Evolutionary conservation across 2,329 filamentous ascomycete genomes (phyloP).

Genomic region (Exophiala bonariae): DNA sequence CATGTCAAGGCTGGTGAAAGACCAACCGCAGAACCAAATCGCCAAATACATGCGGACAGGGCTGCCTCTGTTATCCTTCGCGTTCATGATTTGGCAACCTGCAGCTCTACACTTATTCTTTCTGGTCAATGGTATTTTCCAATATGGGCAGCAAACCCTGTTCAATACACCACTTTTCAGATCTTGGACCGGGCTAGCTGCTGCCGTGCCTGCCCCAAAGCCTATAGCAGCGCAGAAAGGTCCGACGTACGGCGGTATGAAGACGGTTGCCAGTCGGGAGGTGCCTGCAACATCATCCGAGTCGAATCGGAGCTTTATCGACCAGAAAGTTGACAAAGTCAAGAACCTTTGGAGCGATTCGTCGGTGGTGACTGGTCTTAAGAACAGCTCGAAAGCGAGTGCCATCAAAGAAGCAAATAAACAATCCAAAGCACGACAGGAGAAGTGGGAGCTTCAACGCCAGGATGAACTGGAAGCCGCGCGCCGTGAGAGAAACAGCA

Average conservation of each 20-base stretch:
- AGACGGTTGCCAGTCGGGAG: neutral
- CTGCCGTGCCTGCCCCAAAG: neutral
- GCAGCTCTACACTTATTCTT: slow-evolving; percentile 66
- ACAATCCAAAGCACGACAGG: slow-evolving; percentile 37
- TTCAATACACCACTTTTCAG: slow-evolving; percentile 6
- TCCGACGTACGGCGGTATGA: neutral
- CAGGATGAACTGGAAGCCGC: slow-evolving; percentile 1
- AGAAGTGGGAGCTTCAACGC: slow-evolving; percentile 22
- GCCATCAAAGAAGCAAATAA: slow-evolving; percentile 31
- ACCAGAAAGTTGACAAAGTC: slow-evolving; percentile 36
- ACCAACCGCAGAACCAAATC: slow-evolving; percentile 28
- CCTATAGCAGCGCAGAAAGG: neutral
- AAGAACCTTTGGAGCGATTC: slow-evolving; percentile 27
- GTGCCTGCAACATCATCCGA: neutral
- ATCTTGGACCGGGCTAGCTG: slow-evolving; percentile 1
- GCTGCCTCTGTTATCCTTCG: slow-evolving; percentile 55
- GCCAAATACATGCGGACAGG: slow-evolving; percentile 36
- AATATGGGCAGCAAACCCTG: neutral
- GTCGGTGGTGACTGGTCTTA: neutral
- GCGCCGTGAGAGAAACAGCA: slow-evolving; percentile 5
- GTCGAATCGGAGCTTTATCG: slow-evolving; percentile 32
- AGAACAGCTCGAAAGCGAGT: neutral
- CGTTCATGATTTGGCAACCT: slow-evolving; percentile 57
- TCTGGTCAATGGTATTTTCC: slow-evolving; percentile 38
- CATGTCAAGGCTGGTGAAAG: slow-evolving; percentile 52